A percentile compares a stretch with the other conserved stretches of the same genome.
Evolutionary conservation across 805 yeast species (phyloP).

Genomic region (Lipomyces starkeyi): DNA sequence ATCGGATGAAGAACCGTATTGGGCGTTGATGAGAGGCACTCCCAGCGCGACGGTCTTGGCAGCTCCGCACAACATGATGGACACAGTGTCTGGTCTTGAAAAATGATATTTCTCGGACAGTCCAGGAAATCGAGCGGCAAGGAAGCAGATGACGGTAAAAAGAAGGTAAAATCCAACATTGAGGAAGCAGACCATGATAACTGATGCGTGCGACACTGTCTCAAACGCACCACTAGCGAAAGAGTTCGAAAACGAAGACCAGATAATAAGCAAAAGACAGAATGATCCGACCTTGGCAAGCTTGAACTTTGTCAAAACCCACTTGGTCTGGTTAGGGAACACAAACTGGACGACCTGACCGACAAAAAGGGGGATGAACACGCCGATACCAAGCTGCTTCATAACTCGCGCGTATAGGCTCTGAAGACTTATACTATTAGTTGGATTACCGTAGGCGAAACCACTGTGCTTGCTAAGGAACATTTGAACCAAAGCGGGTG

Average conservation of each 20-base stretch:
- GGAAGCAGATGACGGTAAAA: slow-evolving; percentile 69
- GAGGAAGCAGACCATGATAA: slow-evolving; percentile 80
- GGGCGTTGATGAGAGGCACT: slow-evolving; percentile 79
- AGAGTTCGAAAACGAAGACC: slow-evolving; percentile 54
- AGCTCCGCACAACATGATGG: slow-evolving; percentile 86
- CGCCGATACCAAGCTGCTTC: slow-evolving; percentile 85
- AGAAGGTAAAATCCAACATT: slow-evolving; percentile 79
- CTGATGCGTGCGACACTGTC: slow-evolving; percentile 67
- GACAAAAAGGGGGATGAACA: slow-evolving; percentile 84
- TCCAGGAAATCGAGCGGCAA: slow-evolving; percentile 65
- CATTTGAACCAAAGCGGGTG: slow-evolving; percentile 84
- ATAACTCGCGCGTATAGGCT: slow-evolving; percentile 74
- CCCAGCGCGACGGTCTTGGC: slow-evolving; percentile 95
- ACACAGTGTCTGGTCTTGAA: slow-evolving; percentile 70
- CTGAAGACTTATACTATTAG: slow-evolving; percentile 52
- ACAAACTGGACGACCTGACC: slow-evolving; percentile 82
- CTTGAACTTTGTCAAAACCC: slow-evolving; percentile 62
- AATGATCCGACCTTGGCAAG: slow-evolving; percentile 77
- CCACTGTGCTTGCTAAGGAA: slow-evolving; percentile 62
- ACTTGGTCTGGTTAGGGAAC: slow-evolving; percentile 67
- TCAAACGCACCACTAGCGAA: slow-evolving; percentile 82
- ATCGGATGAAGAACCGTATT: slow-evolving; percentile 64
- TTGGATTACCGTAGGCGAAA: slow-evolving; percentile 78
- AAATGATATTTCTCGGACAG: slow-evolving; percentile 64
- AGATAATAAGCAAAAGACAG: slow-evolving; percentile 78